These are phyloP conservation scores for Aspergillus sclerotialis DNA, from an alignment of 2,329 filamentous ascomycete genomes.

Conservation along the genomic window DNA sequence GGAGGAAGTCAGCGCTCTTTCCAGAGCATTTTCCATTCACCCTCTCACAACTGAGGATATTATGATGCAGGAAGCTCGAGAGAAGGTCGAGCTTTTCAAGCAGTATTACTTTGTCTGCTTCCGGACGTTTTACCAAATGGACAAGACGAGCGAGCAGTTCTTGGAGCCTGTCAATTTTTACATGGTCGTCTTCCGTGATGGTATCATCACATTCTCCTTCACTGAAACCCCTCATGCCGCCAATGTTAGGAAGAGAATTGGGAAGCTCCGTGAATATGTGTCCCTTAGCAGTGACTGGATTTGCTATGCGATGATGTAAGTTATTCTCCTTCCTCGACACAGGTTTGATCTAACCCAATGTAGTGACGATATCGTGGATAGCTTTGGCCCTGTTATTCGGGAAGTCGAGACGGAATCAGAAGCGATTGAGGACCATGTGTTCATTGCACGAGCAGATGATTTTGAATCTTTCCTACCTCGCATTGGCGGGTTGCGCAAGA, in stretches of 20 bases:
- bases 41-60: conserved; percentile 96
- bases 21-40: conserved; percentile 91
- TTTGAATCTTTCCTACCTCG: conserved; percentile 78
- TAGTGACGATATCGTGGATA: conserved; percentile 94
- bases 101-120: conserved; percentile 99
- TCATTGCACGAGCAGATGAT: conserved; percentile 83
- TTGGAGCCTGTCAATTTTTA: conserved; percentile 95
- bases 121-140: conserved; percentile 80
- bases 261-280: conserved; percentile 88
- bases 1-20: conserved; percentile 80
- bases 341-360: conserved; percentile 6
- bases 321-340: conserved; percentile 7
- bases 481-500: conserved; percentile 87
- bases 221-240: conserved; percentile 77
- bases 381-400: conserved; percentile 81
- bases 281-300: conserved; percentile 96
- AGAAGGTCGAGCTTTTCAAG: conserved; percentile 96
- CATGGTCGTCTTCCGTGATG: conserved; percentile 92
- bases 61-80: conserved; percentile 85
- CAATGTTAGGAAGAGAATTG: conserved; percentile 85
- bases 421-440: conserved; percentile 90
- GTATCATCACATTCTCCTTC: conserved; percentile 91
- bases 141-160: conserved; percentile 71
- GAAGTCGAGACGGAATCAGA: conserved; percentile 85
- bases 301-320: conserved; percentile 93